phyloP scores from a whole-genome alignment of 352 stramenopile species.

The Pythium inflatum region DNA sequence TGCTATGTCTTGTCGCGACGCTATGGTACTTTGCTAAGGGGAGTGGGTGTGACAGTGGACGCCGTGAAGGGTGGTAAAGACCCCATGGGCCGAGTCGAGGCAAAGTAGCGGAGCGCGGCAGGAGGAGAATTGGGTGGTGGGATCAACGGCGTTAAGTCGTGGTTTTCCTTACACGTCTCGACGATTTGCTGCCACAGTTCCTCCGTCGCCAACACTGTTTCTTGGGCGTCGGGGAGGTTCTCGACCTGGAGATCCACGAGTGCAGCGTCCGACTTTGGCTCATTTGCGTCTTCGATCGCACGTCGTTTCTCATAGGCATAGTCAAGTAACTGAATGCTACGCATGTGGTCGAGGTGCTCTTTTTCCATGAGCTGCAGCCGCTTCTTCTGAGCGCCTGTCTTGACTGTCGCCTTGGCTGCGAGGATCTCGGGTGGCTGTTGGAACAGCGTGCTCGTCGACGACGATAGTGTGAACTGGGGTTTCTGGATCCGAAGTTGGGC shows the following conservation, averaged over 20 bases:
- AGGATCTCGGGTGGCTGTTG: conserved; percentile 67
- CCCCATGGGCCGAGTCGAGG: conserved; percentile 37
- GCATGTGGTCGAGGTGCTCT: conserved; percentile 69
- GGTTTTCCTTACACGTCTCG: conserved; percentile 37
- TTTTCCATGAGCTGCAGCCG: conserved; percentile 52
- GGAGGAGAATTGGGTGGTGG: conserved; percentile 66
- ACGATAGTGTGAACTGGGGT: conserved; percentile 55
- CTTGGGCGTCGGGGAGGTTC: conserved; percentile 36
- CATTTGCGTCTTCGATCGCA: conserved; percentile 48
- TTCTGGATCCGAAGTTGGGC: conserved; percentile 55
- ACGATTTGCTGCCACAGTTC: conserved; percentile 63
- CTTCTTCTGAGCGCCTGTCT: conserved; percentile 45
- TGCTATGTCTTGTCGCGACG: no score
- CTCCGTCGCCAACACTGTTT: conserved; percentile 41
- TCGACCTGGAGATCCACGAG: conserved; percentile 55
- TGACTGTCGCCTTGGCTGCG: conserved; percentile 61
- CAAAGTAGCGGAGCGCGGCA: conserved; percentile 70
- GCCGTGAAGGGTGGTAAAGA: conserved; percentile 49
- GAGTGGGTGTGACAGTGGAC: conserved; percentile 27
- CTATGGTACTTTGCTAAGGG: conserved; percentile 34
- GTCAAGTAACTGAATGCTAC: conserved; percentile 71
- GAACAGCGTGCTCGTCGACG: conserved; percentile 75
- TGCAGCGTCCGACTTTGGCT: conserved; percentile 55
- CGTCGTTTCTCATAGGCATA: conserved; percentile 70
- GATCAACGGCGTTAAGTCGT: conserved; percentile 53